These are phyloP conservation scores for Rosa lucieae DNA, from an alignment of 306 rosid genomes.

Conservation along the genomic window DNA sequence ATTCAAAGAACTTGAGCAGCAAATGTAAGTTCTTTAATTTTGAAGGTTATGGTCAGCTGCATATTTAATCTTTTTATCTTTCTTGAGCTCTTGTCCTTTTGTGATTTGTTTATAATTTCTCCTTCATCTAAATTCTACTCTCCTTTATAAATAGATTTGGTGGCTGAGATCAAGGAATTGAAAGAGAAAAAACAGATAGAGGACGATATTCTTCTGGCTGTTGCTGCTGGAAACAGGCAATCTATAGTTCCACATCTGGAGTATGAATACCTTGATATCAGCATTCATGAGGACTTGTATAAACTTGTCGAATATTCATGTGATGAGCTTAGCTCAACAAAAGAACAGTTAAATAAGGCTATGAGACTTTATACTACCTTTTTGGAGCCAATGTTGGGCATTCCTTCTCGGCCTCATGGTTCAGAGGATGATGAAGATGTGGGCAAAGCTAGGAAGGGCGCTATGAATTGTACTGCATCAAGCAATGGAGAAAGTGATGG, in stretches of 20 bases:
- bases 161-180: conserved; percentile 84
- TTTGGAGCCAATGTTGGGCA: conserved; percentile 86
- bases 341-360: conserved; percentile 71
- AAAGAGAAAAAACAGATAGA: conserved; percentile 86
- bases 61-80: conserved; percentile 8
- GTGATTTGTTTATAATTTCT: conserved; percentile 1
- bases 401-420: conserved; percentile 57
- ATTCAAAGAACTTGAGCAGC: conserved; percentile 89
- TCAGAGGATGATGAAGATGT: conserved; percentile 59
- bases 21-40: conserved; percentile 67
- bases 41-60: not conserved
- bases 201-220: conserved; percentile 69
- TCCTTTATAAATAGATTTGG: conserved; percentile 59
- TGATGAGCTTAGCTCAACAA: conserved; percentile 77
- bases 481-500: conserved; percentile 53
- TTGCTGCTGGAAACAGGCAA: conserved; percentile 84
- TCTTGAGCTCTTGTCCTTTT: conserved; percentile 9
- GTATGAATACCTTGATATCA: conserved; percentile 66
- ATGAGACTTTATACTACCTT: conserved; percentile 84
- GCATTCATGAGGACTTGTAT: conserved; percentile 82
- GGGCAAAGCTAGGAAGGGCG: conserved; percentile 39
- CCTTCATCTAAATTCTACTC: conserved; percentile 22
- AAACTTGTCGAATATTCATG: conserved; percentile 82
- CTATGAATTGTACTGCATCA: conserved; percentile 42
- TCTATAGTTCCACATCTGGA: conserved; percentile 75